phyloP scores from a whole-genome alignment of 2,329 filamentous ascomycete genomes.

The Gyromitra esculenta region DNA sequence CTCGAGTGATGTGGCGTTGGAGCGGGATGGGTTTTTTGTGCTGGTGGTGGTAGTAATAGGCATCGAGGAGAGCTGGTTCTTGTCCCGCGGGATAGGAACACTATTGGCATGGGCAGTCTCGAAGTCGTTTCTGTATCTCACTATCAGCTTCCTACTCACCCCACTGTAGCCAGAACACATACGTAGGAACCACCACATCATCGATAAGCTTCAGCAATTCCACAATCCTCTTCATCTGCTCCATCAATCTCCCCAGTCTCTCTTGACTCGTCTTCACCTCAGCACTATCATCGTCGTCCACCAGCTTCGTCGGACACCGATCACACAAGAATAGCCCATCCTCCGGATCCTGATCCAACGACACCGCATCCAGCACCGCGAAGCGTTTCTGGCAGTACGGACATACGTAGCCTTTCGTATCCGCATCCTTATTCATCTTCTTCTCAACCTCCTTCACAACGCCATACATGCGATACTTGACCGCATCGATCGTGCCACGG shows the following conservation, averaged over 20 bases:
- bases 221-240: conserved; percentile 81
- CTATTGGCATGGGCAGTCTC: conserved; percentile 57
- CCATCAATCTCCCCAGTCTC: conserved; percentile 69
- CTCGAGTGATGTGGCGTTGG: conserved; percentile 60
- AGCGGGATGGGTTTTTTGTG: conserved; percentile 33
- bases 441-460: conserved; percentile 86
- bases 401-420: conserved; percentile 81
- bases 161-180: conserved; percentile 34
- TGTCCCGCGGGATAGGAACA: conserved; percentile 56
- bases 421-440: conserved; percentile 66
- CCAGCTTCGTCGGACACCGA: conserved; percentile 74
- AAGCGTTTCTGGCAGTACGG: conserved; percentile 82
- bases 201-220: conserved; percentile 81
- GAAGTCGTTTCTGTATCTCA: conserved; percentile 56
- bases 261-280: conserved; percentile 70
- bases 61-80: conserved; percentile 51
- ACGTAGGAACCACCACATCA: conserved; percentile 73
- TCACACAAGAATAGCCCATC: conserved; percentile 81
- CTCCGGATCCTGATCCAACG: conserved; percentile 69
- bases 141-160: conserved; percentile 19
- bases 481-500: conserved; percentile 90
- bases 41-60: conserved; percentile 37
- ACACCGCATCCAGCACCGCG: conserved; percentile 88
- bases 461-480: conserved; percentile 92
- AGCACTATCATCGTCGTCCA: conserved; percentile 73